Base-by-base conservation (phyloP, 441 rosid genomes). In the Isatis lusitanica region DNA sequence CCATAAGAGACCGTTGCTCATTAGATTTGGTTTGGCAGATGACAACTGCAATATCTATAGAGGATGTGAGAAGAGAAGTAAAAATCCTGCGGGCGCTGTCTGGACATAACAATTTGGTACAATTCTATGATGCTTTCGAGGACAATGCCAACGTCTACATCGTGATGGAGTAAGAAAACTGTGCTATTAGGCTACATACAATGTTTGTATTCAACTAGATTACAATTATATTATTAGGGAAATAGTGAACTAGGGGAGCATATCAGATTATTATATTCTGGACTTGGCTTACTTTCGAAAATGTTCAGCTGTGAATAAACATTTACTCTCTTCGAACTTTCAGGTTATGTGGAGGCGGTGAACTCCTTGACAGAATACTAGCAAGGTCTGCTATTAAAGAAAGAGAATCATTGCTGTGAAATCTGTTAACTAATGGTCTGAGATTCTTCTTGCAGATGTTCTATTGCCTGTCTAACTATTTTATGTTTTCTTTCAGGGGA, bases 341-440 rank as follows among this genome's bases (percentile, higher is more conserved):
- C 94, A 95, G 99, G 92, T 84, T 95, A 75, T 95, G 99, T 79
- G 96, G 87, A 84, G 99, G 99, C 78, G 99, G 99, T 69, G 99
- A 93, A 80, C 98, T 95, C 13, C 85, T 95, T 40, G 99, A 95
- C 81, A 91, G 90, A 84, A 95, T 95, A 82, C 91, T 95, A 48
- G 83, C 97, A 62, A 91, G 98, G 98, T 95, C 43, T 38, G 74
- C 13, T 66, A 16, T n/a, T 16, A 33, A 35, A 53, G 16, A 55
- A 48, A 46, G 31, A 63, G 10, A 3, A 4, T 47, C 66, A 35
- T 39, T 70, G 31, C 42, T 39, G 2, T 66, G 3, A 58, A 13
- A 30, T 21, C 52, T 24, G 6, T 30, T 64, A 68, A 21, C 6
- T 36, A 57, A 40, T 59, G 30, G 12, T 57, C 63, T 44, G 68